phyloP scores from a whole-genome alignment of 2,329 filamentous ascomycete species.

The Alternaria triticimaculans region DNA sequence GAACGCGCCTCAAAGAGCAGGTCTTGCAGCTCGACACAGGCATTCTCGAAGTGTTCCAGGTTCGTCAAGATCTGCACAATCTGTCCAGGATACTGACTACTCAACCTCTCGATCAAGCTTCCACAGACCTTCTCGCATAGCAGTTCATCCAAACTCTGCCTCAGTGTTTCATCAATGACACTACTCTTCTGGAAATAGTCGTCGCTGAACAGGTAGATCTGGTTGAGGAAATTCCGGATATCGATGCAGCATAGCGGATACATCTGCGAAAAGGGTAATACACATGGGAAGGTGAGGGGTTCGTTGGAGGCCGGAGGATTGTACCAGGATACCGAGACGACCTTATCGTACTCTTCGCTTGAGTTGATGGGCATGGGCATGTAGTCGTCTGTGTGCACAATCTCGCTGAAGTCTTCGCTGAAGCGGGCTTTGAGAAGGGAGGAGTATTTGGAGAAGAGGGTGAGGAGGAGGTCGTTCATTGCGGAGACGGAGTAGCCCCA shows the following conservation, averaged over 20 bases:
- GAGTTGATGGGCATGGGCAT: conserved; percentile 99
- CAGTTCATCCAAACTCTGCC: conserved; percentile 90
- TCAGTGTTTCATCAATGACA: conserved; percentile 89
- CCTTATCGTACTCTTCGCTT: conserved; percentile 90
- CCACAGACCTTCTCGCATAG: conserved; percentile 91
- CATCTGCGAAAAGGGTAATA: conserved; percentile 99
- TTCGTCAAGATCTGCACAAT: conserved; percentile 99
- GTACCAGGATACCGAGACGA: conserved; percentile 96
- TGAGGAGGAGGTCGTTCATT: conserved; percentile 85
- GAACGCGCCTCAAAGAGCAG: conserved; percentile 85
- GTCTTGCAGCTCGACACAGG: conserved; percentile 87
- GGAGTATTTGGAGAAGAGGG: conserved; percentile 91
- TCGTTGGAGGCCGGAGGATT: conserved; percentile 58
- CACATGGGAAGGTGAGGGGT: conserved; percentile 84
- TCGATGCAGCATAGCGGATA: conserved; percentile 98
- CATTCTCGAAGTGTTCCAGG: conserved; percentile 93
- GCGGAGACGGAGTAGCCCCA: conserved; percentile 87
- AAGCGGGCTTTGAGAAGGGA: conserved; percentile 89
- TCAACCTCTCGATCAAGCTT: conserved; percentile 84
- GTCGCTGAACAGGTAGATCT: conserved; percentile 97
- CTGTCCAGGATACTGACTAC: conserved; percentile 92
- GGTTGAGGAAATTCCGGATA: conserved; percentile 95
- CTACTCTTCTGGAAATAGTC: conserved; percentile 92
- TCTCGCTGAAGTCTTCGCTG: conserved; percentile 94
- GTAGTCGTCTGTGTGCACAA: conserved; percentile 92